Conservation (phyloP, 78 protist species). For the Dictyostelium discoideum region dicty_2.7 NC_007088.5:224001-224500, state of each 20-base stretch:
- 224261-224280: constrained; percentile 49
- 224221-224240: constrained; percentile 3
- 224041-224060: constrained; percentile 24
- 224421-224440: constrained; percentile 60
- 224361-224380: constrained; percentile 79
- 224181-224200: not conserved
- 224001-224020: constrained; percentile 39
- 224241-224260: constrained; percentile 20
- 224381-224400: constrained; percentile 74
- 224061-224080: constrained; percentile 74
- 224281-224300: constrained; percentile 58
- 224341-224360: constrained; percentile 60
- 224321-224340: constrained; percentile 56
- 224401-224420: constrained; percentile 69
- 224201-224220: not conserved
- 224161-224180: constrained; percentile 62
- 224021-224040: constrained; percentile 66
- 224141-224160: constrained; percentile 38
- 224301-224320: constrained; percentile 20
- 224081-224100: constrained; percentile 56
- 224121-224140: constrained; percentile 44
- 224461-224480: constrained; percentile 43
- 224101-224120: constrained; percentile 55
- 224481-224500: constrained; percentile 28
- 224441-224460: constrained; percentile 53